Conservation (phyloP, 1,284 basidiomycete genomes). For the Leucoagaricus sp. region DNA sequence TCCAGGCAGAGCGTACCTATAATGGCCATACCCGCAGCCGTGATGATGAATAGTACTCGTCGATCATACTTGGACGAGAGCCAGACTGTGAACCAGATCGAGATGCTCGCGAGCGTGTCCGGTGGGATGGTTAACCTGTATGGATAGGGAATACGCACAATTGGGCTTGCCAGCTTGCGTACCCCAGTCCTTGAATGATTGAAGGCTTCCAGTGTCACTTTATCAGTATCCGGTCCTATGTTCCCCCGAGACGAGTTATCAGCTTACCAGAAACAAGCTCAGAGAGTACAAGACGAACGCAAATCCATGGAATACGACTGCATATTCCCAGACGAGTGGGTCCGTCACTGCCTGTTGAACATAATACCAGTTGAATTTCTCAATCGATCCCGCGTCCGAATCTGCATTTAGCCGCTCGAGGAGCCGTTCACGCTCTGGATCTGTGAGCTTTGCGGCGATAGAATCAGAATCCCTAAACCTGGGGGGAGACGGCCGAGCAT, state of each 20-base stretch:
- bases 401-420: constrained; percentile 49
- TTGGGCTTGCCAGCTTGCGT: constrained; percentile 60
- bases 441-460: constrained; percentile 40
- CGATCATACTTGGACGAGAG: constrained; percentile 45
- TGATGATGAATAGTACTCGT: constrained; percentile 62
- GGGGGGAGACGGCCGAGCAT: constrained; percentile 20
- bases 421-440: constrained; percentile 48
- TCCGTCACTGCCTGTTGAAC: constrained; percentile 58
- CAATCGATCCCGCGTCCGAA: constrained; percentile 52
- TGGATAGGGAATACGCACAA: constrained; percentile 35
- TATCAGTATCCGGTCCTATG: no score
- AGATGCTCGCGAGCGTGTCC: constrained; percentile 50
- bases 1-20: constrained; percentile 39
- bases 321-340: constrained; percentile 64
- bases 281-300: constrained; percentile 58
- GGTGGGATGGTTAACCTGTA: constrained; percentile 59
- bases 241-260: no score
- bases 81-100: constrained; percentile 53
- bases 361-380: constrained; percentile 51
- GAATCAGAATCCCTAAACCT: background rate
- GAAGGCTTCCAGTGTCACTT: constrained; percentile 51
- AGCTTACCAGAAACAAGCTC: constrained; percentile 53
- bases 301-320: constrained; percentile 66
- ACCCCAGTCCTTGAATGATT: constrained; percentile 62
- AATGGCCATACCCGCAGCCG: constrained; percentile 51